Evolutionary conservation across 2,329 filamentous ascomycete genomes (phyloP), one percentile per base, ranked within the genome.

Genomic region (Claviceps humidiphila): DNA sequence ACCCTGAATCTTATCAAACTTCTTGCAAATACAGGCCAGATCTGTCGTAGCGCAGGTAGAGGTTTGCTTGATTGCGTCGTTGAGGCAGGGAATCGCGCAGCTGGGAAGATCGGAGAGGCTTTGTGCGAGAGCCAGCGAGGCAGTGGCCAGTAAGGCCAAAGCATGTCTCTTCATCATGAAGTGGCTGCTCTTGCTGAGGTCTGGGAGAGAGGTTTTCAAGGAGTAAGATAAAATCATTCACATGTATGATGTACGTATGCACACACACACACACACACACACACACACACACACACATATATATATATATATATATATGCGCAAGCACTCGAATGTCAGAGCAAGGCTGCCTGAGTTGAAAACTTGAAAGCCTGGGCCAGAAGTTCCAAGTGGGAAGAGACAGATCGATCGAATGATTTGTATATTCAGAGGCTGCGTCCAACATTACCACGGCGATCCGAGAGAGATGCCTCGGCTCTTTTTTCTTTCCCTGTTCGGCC

Each of bases 51-150:
- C 16, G 16, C 43, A 45, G 2, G 24, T 30, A 5, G 43, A 30
- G 5, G 55, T 54, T n/a, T 55, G 48, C 49, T 50, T 40, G 52
- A 63, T 57, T 52, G 63, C 61, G 2, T 61, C 55, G 49, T 54
- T 47, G 26, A 67, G 54, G 56, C 65, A 67, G 38, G 57, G 30
- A 4, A 58, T 50, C 30, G 64, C 60, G 58, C 65, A 68, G 50
- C 53, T 49, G 56, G 65, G 64, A 47, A 66, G 57, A 41, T 63
- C 60, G 1, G 45, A 39, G 54, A 51, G 51, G 49, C 51, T 53
- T 56, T 61, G 57, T 53, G 62, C 62, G 47, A 57, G 53, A 46
- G 56, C 62, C 22, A 60, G 50, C 41, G 59, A 48, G 53, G 58
- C 58, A 53, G 62, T 30, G 22, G 24, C 17, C 43, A 45, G 43